phyloP scores from a whole-genome alignment of 345 rosid genomes.

The Pseudoturritis turrita region DNA sequence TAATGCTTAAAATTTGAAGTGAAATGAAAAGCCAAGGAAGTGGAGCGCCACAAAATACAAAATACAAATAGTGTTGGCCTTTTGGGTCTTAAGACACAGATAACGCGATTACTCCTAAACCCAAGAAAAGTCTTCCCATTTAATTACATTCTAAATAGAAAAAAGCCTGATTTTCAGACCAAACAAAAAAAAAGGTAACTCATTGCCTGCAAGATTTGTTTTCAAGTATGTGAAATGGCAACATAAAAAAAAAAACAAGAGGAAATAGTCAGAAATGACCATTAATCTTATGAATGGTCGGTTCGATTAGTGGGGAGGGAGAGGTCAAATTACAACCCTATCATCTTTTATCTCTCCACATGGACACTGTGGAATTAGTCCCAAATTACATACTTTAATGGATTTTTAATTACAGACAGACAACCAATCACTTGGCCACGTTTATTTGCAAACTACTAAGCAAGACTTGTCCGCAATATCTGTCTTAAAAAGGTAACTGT shows the following conservation, averaged over 20 bases:
- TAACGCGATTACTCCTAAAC: not conserved
- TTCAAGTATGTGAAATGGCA: constrained; percentile 7
- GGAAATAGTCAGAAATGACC: constrained; percentile 12
- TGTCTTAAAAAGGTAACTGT: constrained; percentile 28
- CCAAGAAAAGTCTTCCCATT: not conserved
- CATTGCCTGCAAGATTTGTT: not conserved
- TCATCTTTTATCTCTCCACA: constrained; percentile 17
- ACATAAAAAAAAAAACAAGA: not conserved
- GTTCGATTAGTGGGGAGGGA: constrained; percentile 15
- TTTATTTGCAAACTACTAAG: constrained; percentile 18
- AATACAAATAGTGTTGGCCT: constrained; percentile 11
- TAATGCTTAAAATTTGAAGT: not conserved
- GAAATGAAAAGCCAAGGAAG: constrained; percentile 11
- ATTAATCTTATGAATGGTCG: constrained; percentile 23
- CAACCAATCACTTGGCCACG: constrained; percentile 34
- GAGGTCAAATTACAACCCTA: constrained; percentile 14
- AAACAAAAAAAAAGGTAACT: not conserved
- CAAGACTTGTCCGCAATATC: constrained; percentile 25
- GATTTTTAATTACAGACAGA: constrained; percentile 17
- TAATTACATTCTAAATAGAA: not conserved
- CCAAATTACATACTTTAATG: constrained; percentile 15
- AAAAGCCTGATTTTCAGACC: not conserved
- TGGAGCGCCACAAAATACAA: constrained; percentile 30
- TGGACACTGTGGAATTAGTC: constrained; percentile 24
- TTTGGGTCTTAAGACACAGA: not conserved